Evolutionary conservation across 129 eudicot genomes (phyloP).

Genomic region (Solidago caesia): DNA sequence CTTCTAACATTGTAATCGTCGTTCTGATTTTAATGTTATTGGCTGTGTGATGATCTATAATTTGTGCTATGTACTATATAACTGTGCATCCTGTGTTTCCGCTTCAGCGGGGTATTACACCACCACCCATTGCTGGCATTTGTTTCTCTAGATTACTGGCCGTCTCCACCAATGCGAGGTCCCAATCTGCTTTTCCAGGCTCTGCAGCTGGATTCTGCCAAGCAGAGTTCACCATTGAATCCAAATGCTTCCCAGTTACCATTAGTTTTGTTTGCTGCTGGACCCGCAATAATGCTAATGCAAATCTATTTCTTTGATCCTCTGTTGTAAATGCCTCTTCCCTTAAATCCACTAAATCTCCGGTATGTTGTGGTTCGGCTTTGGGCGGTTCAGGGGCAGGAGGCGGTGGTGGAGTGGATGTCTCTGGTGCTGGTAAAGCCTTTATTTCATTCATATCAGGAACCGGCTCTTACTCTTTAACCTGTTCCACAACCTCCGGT

Average conservation of each 20-base stretch:
- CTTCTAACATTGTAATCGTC: too few species aligned
- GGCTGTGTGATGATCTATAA: too few species aligned
- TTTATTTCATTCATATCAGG: constrained; percentile 80
- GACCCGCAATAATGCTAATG: constrained; percentile 69
- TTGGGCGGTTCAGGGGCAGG: constrained; percentile 51
- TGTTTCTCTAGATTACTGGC: constrained; percentile 67
- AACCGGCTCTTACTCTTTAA: constrained; percentile 52
- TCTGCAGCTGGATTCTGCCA: constrained; percentile 94
- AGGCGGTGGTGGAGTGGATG: constrained; percentile 49
- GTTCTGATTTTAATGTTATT: too few species aligned
- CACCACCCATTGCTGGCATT: constrained; percentile 75
- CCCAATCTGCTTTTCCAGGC: constrained; percentile 89
- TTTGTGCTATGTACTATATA: too few species aligned
- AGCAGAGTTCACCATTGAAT: constrained; percentile 60
- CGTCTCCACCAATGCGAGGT: constrained; percentile 77
- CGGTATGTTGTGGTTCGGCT: constrained; percentile 42
- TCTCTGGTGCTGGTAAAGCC: constrained; percentile 73
- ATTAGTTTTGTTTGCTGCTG: constrained; percentile 44
- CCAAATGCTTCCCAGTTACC: constrained; percentile 75
- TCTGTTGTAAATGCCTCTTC: constrained; percentile 69
- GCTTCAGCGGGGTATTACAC: too few species aligned
- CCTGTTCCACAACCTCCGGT: constrained; percentile 41
- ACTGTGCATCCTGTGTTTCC: too few species aligned
- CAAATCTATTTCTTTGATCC: constrained; percentile 76
- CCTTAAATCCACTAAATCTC: constrained; percentile 63